These are phyloP conservation scores for Scedosporium apiospermum DNA, from an alignment of 2,329 filamentous ascomycete species.

Conservation along the genomic window DNA sequence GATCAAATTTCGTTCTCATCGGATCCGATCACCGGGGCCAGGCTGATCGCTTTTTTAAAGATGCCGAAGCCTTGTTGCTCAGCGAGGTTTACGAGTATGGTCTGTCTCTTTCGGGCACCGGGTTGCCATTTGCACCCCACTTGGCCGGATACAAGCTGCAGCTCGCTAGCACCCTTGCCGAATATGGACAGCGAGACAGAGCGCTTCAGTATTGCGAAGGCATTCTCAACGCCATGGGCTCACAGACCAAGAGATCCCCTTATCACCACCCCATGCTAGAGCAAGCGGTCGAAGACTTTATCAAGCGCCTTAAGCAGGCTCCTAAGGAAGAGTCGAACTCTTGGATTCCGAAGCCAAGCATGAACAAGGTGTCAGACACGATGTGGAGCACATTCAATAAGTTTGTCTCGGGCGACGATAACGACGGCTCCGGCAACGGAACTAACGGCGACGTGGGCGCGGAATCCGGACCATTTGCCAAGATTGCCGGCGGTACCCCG, in stretches of 20 bases:
- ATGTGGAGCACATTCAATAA: conserved; percentile 92
- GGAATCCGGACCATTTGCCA: conserved; percentile 72
- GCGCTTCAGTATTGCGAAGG: conserved; percentile 87
- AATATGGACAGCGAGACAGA: conserved; percentile 71
- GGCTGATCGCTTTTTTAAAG: conserved; percentile 62
- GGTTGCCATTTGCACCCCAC: conserved; percentile 60
- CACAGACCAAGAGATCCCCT: conserved; percentile 72
- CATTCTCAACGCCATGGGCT: conserved; percentile 64
- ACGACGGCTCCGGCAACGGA: conserved; percentile 59
- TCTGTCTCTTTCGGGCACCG: conserved; percentile 56
- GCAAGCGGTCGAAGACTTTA: conserved; percentile 70
- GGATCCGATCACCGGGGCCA: conserved; percentile 72
- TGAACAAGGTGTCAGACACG: conserved; percentile 88
- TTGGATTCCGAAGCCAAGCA: conserved; percentile 91
- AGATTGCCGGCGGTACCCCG: conserved; percentile 66
- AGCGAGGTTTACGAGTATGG: conserved; percentile 95
- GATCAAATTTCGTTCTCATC: conserved; percentile 70
- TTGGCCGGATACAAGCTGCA: conserved; percentile 86
- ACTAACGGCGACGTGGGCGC: conserved; percentile 44
- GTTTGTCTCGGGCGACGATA: conserved; percentile 88
- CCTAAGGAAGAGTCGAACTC: conserved; percentile 73
- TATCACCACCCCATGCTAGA: conserved; percentile 77
- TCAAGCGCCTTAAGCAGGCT: conserved; percentile 72
- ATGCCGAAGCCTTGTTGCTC: conserved; percentile 81
- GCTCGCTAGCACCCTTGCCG: conserved; percentile 74